Percentiles rank a stretch among this genome's conserved stretches.
Conservation (phyloP, 805 yeast genomes). For the Clavispora vitiphila region DNA sequence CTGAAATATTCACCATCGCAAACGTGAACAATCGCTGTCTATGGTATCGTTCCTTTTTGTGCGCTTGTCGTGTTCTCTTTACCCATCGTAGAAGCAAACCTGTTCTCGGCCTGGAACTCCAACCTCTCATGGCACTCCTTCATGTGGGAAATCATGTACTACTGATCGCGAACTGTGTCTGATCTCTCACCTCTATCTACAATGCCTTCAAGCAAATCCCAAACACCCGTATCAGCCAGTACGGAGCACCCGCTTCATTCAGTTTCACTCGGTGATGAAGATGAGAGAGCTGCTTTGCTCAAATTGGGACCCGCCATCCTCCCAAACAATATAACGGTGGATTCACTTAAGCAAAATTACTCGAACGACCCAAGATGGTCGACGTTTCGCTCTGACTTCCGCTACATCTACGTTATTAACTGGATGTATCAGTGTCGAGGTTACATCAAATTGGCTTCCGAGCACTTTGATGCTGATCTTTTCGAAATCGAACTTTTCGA, state of each 20-base stretch:
- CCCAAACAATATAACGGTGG: constrained; percentile 14
- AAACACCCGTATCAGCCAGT: constrained; percentile 6
- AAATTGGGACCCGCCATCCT: constrained; percentile 11
- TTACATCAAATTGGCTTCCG: constrained; percentile 44
- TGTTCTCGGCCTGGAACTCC: no score
- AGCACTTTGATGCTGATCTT: constrained; percentile 52
- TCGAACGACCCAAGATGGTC: constrained; percentile 15
- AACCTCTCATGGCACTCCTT: background rate
- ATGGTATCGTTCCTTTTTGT: no score
- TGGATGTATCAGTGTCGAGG: constrained; percentile 56
- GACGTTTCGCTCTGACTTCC: constrained; percentile 14
- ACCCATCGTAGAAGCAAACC: no score
- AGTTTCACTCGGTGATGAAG: constrained; percentile 11
- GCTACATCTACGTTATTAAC: constrained; percentile 34
- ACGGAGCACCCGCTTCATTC: constrained; percentile 11
- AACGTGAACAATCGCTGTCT: no score
- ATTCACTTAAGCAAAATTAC: constrained; percentile 8
- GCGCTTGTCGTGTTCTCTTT: no score
- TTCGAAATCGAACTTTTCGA: constrained; percentile 57
- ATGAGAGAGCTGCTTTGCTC: constrained; percentile 11
- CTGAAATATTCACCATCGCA: no score
- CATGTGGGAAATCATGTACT: background rate
- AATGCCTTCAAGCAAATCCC: constrained; percentile 8
- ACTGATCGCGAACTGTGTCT: background rate
- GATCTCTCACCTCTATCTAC: background rate